A percentile compares a stretch with the other conserved stretches of the same genome.
Conservation (phyloP, 345 rosid genomes). For the Acer negundo region DNA sequence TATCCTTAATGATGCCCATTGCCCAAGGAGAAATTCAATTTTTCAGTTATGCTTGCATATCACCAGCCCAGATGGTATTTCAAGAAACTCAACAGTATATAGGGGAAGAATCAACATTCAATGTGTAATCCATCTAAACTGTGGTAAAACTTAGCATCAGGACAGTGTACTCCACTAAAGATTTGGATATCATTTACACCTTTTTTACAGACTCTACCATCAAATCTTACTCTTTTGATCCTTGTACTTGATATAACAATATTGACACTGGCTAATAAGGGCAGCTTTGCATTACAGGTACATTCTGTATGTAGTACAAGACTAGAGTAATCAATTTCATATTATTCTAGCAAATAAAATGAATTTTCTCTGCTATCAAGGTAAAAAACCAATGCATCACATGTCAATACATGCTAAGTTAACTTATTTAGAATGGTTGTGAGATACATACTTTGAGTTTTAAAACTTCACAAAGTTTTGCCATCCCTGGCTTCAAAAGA, state of each 20-base stretch:
- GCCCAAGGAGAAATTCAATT: neutral
- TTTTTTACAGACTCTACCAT: neutral
- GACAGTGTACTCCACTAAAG: neutral
- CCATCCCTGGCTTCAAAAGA: constrained; percentile 58
- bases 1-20: neutral
- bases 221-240: neutral
- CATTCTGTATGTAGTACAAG: neutral
- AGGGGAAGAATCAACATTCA: constrained; percentile 2
- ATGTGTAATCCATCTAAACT: neutral
- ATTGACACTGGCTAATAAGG: neutral
- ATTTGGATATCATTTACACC: neutral
- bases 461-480: constrained; percentile 65
- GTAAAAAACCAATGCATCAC: neutral
- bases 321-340: neutral
- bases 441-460: constrained; percentile 56
- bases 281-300: neutral
- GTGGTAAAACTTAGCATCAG: neutral
- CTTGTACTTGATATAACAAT: neutral
- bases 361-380: neutral
- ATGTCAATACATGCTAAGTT: neutral
- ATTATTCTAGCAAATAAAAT: constrained; percentile 2
- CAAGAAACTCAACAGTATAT: neutral
- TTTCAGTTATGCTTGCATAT: neutral
- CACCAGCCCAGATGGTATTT: neutral
- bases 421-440: constrained; percentile 23